phyloP scores from a whole-genome alignment of 352 stramenopile genomes.

The Phytophthora pini region DNA sequence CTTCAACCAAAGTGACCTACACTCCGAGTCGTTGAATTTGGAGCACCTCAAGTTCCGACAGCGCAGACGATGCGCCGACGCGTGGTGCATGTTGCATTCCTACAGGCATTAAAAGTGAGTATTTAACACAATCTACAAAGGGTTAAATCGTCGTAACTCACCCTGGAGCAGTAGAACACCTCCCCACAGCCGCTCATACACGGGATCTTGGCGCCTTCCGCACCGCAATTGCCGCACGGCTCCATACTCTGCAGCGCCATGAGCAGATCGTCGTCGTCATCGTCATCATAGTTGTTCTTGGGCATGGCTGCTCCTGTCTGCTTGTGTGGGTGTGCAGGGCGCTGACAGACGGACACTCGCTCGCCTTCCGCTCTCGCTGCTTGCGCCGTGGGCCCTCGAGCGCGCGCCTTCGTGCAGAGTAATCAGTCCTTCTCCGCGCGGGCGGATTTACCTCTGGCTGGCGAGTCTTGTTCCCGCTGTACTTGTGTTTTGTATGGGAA shows the following conservation, averaged over 20 bases:
- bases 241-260: constrained; percentile 89
- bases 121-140: too few relatives aligned
- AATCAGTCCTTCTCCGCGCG: constrained; percentile 33
- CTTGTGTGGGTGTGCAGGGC: not conserved
- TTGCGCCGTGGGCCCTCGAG: constrained; percentile 14
- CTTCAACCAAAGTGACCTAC: constrained; percentile 43
- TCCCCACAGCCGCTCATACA: constrained; percentile 88
- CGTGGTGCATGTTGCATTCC: constrained; percentile 91
- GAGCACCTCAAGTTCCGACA: constrained; percentile 88
- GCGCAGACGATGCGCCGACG: constrained; percentile 84
- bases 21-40: constrained; percentile 91
- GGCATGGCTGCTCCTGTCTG: constrained; percentile 33
- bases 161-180: constrained; percentile 89
- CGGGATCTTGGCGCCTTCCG: constrained; percentile 82
- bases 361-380: constrained; percentile 5
- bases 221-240: constrained; percentile 85
- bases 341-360: not conserved
- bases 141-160: constrained; percentile 22
- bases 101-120: constrained; percentile 3
- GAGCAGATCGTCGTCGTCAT: constrained; percentile 87
- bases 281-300: constrained; percentile 85
- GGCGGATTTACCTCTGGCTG: constrained; percentile 40
- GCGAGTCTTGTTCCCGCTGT: constrained; percentile 16
- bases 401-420: constrained; percentile 11
- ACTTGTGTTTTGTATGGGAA: constrained; percentile 37